Percentiles rank a stretch among this genome's conserved stretches.
These are phyloP conservation scores for Santalum album DNA, from an alignment of 164 flowering plant genomes.

Conservation along the genomic window DNA sequence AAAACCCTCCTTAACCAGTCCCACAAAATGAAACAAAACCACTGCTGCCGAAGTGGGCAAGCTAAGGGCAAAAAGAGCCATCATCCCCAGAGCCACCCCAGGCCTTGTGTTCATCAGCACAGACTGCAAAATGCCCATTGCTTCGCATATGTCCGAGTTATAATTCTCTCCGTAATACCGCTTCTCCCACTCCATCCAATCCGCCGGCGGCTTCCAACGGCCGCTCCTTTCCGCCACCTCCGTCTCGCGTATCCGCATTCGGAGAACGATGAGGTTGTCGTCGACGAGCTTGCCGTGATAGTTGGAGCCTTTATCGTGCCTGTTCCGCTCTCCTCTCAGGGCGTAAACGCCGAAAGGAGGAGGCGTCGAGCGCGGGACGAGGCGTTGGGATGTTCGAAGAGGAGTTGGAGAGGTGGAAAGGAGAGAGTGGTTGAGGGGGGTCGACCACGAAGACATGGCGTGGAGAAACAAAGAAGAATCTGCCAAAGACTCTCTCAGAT, in stretches of 20 bases:
- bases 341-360: background rate
- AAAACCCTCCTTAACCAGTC: background rate
- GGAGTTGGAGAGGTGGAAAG: no score
- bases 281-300: slow-evolving; percentile 29
- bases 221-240: slow-evolving; percentile 29
- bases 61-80: slow-evolving; percentile 25
- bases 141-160: slow-evolving; percentile 30
- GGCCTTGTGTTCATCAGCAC: slow-evolving; percentile 53
- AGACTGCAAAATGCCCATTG: slow-evolving; percentile 35
- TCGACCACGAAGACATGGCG: no score
- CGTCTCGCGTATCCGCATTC: slow-evolving; percentile 44
- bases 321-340: slow-evolving; percentile 2
- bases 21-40: slow-evolving; percentile 16
- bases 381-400: no score
- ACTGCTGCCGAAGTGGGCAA: slow-evolving; percentile 24
- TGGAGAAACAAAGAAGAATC: no score
- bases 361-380: no score
- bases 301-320: slow-evolving; percentile 6
- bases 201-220: slow-evolving; percentile 31
- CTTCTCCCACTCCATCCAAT: slow-evolving; percentile 68
- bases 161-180: slow-evolving; percentile 20
- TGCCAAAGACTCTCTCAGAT: no score
- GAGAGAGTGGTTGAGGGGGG: no score
- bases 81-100: slow-evolving; percentile 34
- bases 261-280: slow-evolving; percentile 27